phyloP scores from a whole-genome alignment of 805 yeast genomes.

The Candida tammaniensis region DNA sequence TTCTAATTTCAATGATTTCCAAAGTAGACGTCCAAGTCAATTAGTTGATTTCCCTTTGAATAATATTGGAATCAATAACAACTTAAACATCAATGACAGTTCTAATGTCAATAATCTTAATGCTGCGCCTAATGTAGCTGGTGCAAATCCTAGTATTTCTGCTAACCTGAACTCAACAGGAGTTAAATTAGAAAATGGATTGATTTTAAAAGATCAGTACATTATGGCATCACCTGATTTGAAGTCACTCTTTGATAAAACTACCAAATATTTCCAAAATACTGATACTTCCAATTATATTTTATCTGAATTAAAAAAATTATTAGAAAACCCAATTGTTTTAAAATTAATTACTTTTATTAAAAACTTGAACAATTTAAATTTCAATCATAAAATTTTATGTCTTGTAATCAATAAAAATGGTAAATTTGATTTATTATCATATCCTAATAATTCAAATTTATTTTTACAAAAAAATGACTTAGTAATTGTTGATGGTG shows the following conservation, averaged over 20 bases:
- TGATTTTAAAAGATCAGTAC: conserved; percentile 51
- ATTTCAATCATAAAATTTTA: conserved; percentile 38
- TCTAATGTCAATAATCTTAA: neutral
- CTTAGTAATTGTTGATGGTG: conserved; percentile 78
- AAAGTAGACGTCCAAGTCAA: conserved; percentile 42
- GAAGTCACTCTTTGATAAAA: conserved; percentile 45
- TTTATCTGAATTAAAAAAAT: conserved; percentile 21
- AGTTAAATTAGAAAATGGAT: conserved; percentile 59
- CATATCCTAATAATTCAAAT: conserved; percentile 65
- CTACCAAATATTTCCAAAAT: conserved; percentile 52
- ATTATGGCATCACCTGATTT: conserved; percentile 61
- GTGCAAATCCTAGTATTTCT: conserved; percentile 11
- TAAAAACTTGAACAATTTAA: conserved; percentile 39
- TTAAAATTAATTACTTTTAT: conserved; percentile 34
- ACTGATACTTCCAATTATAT: conserved; percentile 24
- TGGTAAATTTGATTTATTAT: conserved; percentile 67
- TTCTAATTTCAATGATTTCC: conserved; percentile 36
- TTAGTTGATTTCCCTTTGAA: conserved; percentile 27
- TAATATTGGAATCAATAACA: neutral
- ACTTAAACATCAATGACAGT: neutral
- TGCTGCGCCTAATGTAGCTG: conserved; percentile 6
- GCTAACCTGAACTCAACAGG: conserved; percentile 1
- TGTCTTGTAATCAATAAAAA: conserved; percentile 57
- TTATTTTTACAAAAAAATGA: conserved; percentile 57
- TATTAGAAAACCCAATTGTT: conserved; percentile 27